Evolutionary conservation across 805 yeast genomes (phyloP).

Genomic region (Metschnikowia dekortorum): DNA sequence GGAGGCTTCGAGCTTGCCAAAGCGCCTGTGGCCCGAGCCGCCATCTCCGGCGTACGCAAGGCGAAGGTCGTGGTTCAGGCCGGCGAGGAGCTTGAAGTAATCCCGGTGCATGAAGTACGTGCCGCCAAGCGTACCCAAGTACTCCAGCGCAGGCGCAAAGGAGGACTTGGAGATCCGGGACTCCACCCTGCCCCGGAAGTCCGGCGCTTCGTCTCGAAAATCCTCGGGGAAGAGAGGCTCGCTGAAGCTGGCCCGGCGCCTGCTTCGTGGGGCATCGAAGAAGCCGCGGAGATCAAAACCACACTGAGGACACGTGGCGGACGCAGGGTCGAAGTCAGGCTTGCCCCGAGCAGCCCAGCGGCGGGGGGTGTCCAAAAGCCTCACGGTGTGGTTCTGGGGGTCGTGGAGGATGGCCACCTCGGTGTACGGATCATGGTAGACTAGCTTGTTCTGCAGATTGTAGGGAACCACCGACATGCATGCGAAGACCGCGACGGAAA

Average conservation of each 20-base stretch:
- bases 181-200: not conserved
- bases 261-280: not conserved
- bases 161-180: not conserved
- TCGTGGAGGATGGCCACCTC: conserved; percentile 34
- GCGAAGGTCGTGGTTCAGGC: conserved; percentile 16
- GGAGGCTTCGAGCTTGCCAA: not conserved
- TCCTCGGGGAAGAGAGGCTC: not conserved
- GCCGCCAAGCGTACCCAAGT: conserved; percentile 1
- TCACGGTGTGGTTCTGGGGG: conserved; percentile 16
- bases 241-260: not conserved
- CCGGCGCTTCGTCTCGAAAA: not conserved
- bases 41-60: not conserved
- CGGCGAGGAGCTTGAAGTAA: conserved; percentile 33
- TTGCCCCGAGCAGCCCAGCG: not conserved
- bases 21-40: not conserved
- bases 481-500: not conserved
- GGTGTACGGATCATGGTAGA: conserved; percentile 33
- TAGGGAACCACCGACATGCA: conserved; percentile 38
- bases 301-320: conserved; percentile 3
- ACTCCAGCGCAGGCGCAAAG: not conserved
- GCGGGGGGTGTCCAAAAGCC: not conserved
- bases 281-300: not conserved
- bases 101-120: conserved; percentile 30
- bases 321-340: not conserved
- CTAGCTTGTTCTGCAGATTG: conserved; percentile 22